Base-by-base conservation (phyloP, 202 grass and related monocot species). In the Miscanthus sacchariflorus region DNA sequence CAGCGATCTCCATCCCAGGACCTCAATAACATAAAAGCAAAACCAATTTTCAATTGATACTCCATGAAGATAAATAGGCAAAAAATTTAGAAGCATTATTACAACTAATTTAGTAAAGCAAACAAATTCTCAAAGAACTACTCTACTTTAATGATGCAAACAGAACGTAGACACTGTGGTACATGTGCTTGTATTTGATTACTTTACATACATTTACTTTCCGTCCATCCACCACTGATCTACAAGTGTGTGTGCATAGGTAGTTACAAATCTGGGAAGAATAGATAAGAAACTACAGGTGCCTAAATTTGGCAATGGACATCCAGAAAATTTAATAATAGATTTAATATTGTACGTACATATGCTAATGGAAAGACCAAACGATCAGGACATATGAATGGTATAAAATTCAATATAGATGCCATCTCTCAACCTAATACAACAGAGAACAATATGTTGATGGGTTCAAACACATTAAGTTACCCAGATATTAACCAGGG, bases 401-500 rank as follows among this genome's bases (percentile, higher is more conserved):
- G 4, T 24, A 67, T 17, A 38, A 76, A 11, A 81, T 74, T 65
- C 25, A 79, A 38, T 67, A 79, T 36, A 49, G 52, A 69, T 74
- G 38, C 74, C 48, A 30, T 63, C 2, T 25, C 18, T 85, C 23
- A 79, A 73, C 15, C 66, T 76, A 72, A 11, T 84, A 81, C 7
- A 75, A 76, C 76, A 86, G 49, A 84, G 81, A 81, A 80, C 6
- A 44, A 70, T 46, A 82, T 4, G 75, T 79, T 76, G 11, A 93
- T 23, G 52, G 52, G 81, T 90, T 83, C 77, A 90, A 98, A 83
- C 90, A 89, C 82, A 84, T 43, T 74, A 88, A 91, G 86, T 86
- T 93, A 88, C 91, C 94, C 92, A 96, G 79, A 90, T 93, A 93
- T 93, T 84, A 92, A 95, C 94, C 93, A 90, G 88, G 94, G 97